These are phyloP conservation scores for Hemileccinum impolitum DNA, from an alignment of 768 basidiomycete genomes.

Conservation along the genomic window DNA sequence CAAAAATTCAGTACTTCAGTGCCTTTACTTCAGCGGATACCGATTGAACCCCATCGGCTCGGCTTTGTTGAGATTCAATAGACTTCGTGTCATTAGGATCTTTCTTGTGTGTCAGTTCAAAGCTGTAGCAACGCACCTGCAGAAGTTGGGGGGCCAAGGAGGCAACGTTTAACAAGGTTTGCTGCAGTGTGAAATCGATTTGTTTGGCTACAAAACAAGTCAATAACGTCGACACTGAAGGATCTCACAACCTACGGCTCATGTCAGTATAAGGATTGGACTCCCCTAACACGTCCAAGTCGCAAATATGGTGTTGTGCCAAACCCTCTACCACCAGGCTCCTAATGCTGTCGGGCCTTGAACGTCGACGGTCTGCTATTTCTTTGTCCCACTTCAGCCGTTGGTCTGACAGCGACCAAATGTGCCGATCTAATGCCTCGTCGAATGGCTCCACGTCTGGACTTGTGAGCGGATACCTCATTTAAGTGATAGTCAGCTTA, in stretches of 20 bases:
- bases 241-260: conserved; percentile 9
- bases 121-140: conserved; percentile 39
- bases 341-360: conserved; percentile 54
- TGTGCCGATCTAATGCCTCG: conserved; percentile 77
- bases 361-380: conserved; percentile 64
- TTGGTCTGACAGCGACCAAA: conserved; percentile 78
- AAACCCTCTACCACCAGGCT: conserved; percentile 38
- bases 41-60: conserved; percentile 43
- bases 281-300: conserved; percentile 23
- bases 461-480: conserved; percentile 1
- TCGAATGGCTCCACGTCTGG: conserved; percentile 81
- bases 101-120: too few species aligned
- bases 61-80: conserved; percentile 47
- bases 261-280: background rate
- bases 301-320: conserved; percentile 31
- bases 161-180: conserved; percentile 32
- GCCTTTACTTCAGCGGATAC: conserved; percentile 50
- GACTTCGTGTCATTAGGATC: conserved; percentile 31
- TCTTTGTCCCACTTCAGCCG: conserved; percentile 72
- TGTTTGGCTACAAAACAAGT: conserved; percentile 15
- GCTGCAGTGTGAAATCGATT: conserved; percentile 22
- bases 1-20: conserved; percentile 39
- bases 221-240: background rate
- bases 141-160: conserved; percentile 46
- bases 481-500: conserved; percentile 20